Evolutionary conservation across 148 eudicot genomes (phyloP).

Genomic region (Rhododendron griersonianum): DNA sequence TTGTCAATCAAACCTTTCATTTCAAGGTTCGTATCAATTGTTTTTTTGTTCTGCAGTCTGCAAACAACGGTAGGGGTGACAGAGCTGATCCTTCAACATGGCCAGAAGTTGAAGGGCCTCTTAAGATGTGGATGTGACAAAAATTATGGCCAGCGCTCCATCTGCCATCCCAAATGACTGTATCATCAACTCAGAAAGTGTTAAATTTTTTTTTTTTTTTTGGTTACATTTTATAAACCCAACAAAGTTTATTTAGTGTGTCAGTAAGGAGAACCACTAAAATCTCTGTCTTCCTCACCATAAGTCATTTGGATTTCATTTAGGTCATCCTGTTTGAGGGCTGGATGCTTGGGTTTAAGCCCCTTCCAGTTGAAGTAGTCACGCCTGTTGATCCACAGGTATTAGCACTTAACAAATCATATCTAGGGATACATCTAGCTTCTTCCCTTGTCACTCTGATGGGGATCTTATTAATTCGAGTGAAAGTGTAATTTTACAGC

Average conservation of each 20-base stretch:
- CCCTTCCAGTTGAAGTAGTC: slow-evolving; percentile 63
- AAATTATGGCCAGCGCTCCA: background rate
- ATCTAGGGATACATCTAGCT: background rate
- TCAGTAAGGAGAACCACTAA: background rate
- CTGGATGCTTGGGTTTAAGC: slow-evolving; percentile 99
- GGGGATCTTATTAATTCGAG: slow-evolving; percentile 7
- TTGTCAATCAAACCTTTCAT: background rate
- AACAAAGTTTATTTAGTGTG: background rate
- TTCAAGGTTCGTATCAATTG: background rate
- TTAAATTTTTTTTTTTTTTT: background rate
- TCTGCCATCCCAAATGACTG: background rate
- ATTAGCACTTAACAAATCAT: background rate
- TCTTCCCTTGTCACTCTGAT: background rate
- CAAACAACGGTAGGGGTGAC: slow-evolving; percentile 86
- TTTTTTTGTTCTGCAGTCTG: slow-evolving; percentile 59
- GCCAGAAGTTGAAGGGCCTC: slow-evolving; percentile 97
- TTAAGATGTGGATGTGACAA: slow-evolving; percentile 5
- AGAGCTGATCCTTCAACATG: slow-evolving; percentile 84
- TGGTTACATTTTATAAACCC: background rate
- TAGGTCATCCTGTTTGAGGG: slow-evolving; percentile 92
- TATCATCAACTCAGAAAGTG: background rate
- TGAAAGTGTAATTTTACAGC: slow-evolving; percentile 39
- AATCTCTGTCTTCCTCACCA: background rate
- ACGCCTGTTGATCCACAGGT: slow-evolving; percentile 77
- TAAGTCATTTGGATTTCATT: background rate